A percentile compares a stretch with the other conserved stretches of the same genome.
Conservation (phyloP, 2,329 filamentous ascomycete genomes). For the Dactylellina drechsleri region DNA sequence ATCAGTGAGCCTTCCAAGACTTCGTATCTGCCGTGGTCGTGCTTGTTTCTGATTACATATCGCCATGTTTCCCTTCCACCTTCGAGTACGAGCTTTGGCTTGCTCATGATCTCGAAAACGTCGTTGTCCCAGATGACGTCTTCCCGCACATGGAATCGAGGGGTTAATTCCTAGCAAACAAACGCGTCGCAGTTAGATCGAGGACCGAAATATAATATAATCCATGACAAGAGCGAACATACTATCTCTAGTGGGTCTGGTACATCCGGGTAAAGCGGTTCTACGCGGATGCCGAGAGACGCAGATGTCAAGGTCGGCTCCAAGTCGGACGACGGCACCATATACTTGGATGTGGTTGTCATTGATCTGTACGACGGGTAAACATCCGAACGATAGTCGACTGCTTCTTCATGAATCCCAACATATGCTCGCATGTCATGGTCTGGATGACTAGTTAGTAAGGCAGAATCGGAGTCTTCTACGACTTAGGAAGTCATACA, state of each 20-base stretch:
- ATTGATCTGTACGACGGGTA: conserved; percentile 9
- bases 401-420: no score
- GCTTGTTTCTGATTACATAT: conserved; percentile 38
- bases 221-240: not conserved
- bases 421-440: conserved; percentile 39
- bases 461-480: conserved; percentile 2
- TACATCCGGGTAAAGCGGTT: conserved; percentile 35
- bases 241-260: conserved; percentile 35
- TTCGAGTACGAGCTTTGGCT: conserved; percentile 27
- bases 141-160: conserved; percentile 38
- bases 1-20: conserved; percentile 25
- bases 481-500: conserved; percentile 22
- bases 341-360: not conserved
- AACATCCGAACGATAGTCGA: conserved; percentile 32
- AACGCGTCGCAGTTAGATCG: not conserved
- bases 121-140: conserved; percentile 50
- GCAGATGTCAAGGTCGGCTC: conserved; percentile 43
- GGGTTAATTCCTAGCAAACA: conserved; percentile 25
- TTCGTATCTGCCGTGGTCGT: conserved; percentile 10
- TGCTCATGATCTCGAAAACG: conserved; percentile 39
- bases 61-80: conserved; percentile 31
- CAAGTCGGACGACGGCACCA: conserved; percentile 13
- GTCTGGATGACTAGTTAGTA: conserved; percentile 36
- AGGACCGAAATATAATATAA: not conserved
- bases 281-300: conserved; percentile 41